Percentiles rank a stretch among this genome's conserved stretches.
Evolutionary conservation across 768 basidiomycete genomes (phyloP).

Genomic region (Boletus vinaceobasis): DNA sequence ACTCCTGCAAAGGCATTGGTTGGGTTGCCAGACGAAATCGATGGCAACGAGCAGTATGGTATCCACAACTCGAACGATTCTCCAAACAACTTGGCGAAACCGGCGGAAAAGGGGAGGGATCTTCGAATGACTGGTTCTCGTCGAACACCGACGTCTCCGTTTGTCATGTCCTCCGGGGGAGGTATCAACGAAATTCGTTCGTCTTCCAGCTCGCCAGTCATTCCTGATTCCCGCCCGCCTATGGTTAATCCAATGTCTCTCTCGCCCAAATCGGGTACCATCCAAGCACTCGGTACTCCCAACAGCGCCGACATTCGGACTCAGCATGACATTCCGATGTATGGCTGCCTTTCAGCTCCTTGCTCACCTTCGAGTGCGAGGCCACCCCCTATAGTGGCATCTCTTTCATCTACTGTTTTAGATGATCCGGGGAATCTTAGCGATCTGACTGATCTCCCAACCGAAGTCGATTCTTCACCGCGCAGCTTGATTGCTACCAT

Average conservation of each 20-base stretch:
- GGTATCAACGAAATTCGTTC: neutral
- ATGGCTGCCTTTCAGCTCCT: neutral
- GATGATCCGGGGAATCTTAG: conserved; percentile 21
- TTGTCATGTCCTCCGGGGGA: neutral
- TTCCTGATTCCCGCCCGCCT: neutral
- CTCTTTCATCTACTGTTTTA: neutral
- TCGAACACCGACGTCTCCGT: neutral
- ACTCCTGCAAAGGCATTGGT: conserved; percentile 12
- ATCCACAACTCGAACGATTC: neutral
- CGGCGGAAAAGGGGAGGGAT: neutral
- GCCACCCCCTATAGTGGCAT: neutral
- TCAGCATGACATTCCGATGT: neutral
- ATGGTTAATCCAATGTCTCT: neutral
- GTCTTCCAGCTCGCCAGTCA: neutral
- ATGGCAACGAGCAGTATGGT: conserved; percentile 4
- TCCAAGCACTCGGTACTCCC: neutral
- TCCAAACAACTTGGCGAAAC: neutral
- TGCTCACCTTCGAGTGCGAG: neutral
- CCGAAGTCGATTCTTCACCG: conserved; percentile 19
- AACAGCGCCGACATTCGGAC: neutral
- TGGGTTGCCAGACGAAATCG: conserved; percentile 9
- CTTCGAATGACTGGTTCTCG: neutral
- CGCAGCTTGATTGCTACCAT: neutral
- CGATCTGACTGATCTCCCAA: conserved; percentile 30
- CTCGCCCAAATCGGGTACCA: neutral